A percentile compares a stretch with the other conserved stretches of the same genome.
Conservation (phyloP, 257 asterid species). For the Lycium barbarum region DNA sequence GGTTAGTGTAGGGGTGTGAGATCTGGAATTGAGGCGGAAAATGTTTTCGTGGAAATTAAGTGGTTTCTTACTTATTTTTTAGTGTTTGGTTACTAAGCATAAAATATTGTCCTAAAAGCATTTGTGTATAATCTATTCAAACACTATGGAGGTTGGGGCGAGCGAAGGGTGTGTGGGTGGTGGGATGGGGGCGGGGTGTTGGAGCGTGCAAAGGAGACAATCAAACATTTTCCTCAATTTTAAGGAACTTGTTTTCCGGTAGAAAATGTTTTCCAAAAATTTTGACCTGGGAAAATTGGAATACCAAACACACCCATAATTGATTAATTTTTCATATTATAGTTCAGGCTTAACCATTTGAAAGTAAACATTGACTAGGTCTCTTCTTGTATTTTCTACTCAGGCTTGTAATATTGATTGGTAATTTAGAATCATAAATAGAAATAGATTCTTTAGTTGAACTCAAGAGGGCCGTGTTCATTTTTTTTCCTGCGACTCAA, state of each 20-base stretch:
- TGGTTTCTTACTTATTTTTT: not conserved
- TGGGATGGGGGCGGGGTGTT: not conserved
- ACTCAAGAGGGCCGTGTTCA: not conserved
- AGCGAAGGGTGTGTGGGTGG: not conserved
- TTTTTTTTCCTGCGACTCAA: not conserved
- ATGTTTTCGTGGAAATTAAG: not conserved
- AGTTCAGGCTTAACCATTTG: not conserved
- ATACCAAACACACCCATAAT: not conserved
- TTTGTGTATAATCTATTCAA: not conserved
- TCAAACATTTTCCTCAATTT: not conserved
- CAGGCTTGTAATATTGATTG: constrained; percentile 13
- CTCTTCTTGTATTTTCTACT: not conserved
- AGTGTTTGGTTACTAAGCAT: not conserved
- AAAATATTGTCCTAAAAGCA: not conserved
- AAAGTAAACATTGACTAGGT: not conserved
- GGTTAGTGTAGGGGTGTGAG: not conserved
- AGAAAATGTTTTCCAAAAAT: not conserved
- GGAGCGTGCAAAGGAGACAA: not conserved
- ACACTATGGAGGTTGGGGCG: not conserved
- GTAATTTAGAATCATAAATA: not conserved
- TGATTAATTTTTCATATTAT: not conserved
- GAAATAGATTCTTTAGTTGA: not conserved
- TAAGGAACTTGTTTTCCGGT: not conserved
- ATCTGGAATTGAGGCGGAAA: not conserved
- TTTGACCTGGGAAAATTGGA: not conserved